Evolutionary conservation across 306 rosid genomes (phyloP), one percentile per base, ranked within the genome.

Genomic region (Crotalaria pallida): DNA sequence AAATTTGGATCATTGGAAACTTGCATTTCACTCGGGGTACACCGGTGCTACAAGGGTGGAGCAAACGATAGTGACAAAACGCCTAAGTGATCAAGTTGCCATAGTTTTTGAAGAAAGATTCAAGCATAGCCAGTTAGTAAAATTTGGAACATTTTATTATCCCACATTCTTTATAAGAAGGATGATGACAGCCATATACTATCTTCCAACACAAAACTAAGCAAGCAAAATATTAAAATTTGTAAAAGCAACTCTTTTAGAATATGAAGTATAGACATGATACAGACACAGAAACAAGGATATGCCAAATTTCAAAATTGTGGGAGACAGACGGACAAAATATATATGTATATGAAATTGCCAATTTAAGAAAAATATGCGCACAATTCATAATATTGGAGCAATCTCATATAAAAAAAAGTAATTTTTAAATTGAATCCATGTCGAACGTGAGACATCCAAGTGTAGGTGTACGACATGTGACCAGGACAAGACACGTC

Each of bases 161-260:
- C 15, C 18, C 36, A 19, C 34, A 34, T 23, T 43, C 76, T 56
- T 31, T 15, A 22, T 26, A 29, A 59, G 27, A 40, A 19, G 65
- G 44, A 63, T 53, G 76, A 47, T 19, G 70, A 27, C 40, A 67
- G 50, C 66, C 52, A 38, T 21, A 33, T 48, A 55, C 68, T 69
- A 64, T 38, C 44, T 48, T 77, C 61, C 62, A 49, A 67, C 55
- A 57, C 22, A 38, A 62, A 72, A 78, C 38, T 43, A 61, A 58
- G 49, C 15, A 56, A 55, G 17, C 61, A 72, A 71, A 41, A 17
- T 10, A 44, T 9, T n/a, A 36, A 44, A 21, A 58, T 18, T 26
- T 17, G 41, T 22, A n/a, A 45, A 26, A 26, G 3, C 29, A 26
- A 26, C 29, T 26, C 29, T 26, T 3, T 26, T 26, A 26, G 29